Conservation (phyloP, 495 filamentous ascomycete species). For the Rostrohypoxylon terebratum region DNA sequence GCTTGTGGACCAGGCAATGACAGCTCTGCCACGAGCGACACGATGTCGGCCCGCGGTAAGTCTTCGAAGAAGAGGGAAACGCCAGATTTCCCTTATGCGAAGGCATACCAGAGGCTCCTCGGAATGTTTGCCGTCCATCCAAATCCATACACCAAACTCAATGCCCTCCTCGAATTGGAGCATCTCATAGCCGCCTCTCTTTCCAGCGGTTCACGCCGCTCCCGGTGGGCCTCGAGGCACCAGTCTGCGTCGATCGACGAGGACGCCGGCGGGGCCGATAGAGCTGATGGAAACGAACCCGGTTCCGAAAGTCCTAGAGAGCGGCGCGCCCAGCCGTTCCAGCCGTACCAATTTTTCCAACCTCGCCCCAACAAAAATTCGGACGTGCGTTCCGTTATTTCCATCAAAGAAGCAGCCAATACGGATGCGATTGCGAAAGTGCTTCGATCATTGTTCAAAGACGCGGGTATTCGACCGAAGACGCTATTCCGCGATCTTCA, state of each 20-base stretch:
- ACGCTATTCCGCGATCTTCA: conserved; percentile 96
- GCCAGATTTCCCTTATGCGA: conserved; percentile 74
- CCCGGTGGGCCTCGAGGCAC: conserved; percentile 52
- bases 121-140: conserved; percentile 90
- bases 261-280: conserved; percentile 33
- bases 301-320: conserved; percentile 74
- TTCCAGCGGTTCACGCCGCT: conserved; percentile 52
- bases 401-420: conserved; percentile 59
- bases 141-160: conserved; percentile 87
- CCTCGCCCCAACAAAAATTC: conserved; percentile 47
- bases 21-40: conserved; percentile 58
- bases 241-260: conserved; percentile 42
- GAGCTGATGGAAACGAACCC: conserved; percentile 28
- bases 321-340: conserved; percentile 70
- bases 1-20: conserved; percentile 54
- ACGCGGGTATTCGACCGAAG: conserved; percentile 81
- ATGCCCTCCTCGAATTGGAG: conserved; percentile 84
- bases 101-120: conserved; percentile 82
- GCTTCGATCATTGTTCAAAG: conserved; percentile 81
- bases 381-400: conserved; percentile 58
- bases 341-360: conserved; percentile 50
- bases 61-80: conserved; percentile 56
- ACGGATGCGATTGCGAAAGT: conserved; percentile 84
- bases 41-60: conserved; percentile 51
- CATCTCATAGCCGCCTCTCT: conserved; percentile 82